A percentile compares a stretch with the other conserved stretches of the same genome.
Evolutionary conservation across 345 rosid genomes (phyloP).

Genomic region (Toxicodendron radicans): DNA sequence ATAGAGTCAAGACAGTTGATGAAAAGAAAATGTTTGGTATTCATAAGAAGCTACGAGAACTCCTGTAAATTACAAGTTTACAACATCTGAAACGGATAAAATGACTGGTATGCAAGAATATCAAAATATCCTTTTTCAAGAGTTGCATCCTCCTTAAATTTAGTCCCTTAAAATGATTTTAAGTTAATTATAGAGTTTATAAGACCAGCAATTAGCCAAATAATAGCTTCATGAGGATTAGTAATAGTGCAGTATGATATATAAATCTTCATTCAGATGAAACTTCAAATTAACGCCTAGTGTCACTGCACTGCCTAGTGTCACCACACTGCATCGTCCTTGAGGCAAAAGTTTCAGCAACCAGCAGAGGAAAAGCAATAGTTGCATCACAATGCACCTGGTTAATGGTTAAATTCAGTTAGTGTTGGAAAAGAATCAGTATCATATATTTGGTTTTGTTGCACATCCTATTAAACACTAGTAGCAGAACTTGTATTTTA

Average conservation of each 20-base stretch:
- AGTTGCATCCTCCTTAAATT: neutral
- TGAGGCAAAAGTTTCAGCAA: constrained; percentile 88
- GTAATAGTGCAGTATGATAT: neutral
- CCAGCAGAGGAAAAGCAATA: constrained; percentile 86
- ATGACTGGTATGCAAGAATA: neutral
- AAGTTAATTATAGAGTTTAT: neutral
- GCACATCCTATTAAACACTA: neutral
- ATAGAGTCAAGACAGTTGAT: neutral
- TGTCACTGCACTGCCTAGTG: no score
- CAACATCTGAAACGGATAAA: neutral
- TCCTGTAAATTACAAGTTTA: no score
- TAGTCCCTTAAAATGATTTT: neutral
- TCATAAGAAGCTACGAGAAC: neutral
- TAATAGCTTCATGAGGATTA: neutral
- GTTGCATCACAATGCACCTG: constrained; percentile 98
- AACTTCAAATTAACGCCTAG: constrained; percentile 16
- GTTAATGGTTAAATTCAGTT: constrained; percentile 25
- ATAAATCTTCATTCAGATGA: neutral
- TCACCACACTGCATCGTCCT: constrained; percentile 30
- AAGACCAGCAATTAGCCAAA: neutral
- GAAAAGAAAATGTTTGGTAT: neutral
- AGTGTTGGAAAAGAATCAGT: neutral
- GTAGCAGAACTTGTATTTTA: neutral
- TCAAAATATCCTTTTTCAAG: neutral
- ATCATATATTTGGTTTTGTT: neutral